phyloP scores from a whole-genome alignment of 2,329 filamentous ascomycete genomes.

The Neocatenulostroma microsporum region DNA sequence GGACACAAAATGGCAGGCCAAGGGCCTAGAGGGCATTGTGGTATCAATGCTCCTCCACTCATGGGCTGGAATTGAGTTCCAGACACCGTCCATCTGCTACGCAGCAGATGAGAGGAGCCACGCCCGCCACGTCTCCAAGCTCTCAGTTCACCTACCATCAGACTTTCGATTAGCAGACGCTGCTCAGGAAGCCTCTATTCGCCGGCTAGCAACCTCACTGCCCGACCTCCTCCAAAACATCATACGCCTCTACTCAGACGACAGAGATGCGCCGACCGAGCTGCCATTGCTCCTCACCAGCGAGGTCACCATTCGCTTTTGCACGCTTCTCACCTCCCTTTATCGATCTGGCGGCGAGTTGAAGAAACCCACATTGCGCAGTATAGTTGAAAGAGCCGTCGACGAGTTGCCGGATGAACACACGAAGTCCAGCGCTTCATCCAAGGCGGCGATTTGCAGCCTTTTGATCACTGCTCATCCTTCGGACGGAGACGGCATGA shows the following conservation, averaged over 20 bases:
- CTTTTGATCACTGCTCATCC: constrained; percentile 17
- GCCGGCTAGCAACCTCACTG: constrained; percentile 50
- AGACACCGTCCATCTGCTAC: constrained; percentile 44
- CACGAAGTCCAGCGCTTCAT: constrained; percentile 11
- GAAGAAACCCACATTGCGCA: constrained; percentile 49
- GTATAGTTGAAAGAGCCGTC: background rate
- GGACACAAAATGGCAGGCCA: constrained; percentile 96
- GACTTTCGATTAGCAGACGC: constrained; percentile 14
- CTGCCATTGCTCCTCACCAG: constrained; percentile 62
- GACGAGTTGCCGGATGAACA: background rate
- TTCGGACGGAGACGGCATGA: constrained; percentile 21
- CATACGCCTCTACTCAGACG: constrained; percentile 56
- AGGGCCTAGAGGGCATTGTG: constrained; percentile 81
- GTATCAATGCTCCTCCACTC: constrained; percentile 75
- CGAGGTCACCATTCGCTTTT: constrained; percentile 66
- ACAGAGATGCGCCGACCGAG: constrained; percentile 35
- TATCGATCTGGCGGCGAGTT: constrained; percentile 59
- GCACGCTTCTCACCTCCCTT: constrained; percentile 60
- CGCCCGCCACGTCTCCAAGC: constrained; percentile 17
- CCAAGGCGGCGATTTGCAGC: constrained; percentile 16
- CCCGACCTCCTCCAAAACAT: constrained; percentile 71
- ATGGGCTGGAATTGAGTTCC: constrained; percentile 78
- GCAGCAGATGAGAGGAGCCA: constrained; percentile 21
- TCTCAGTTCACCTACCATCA: constrained; percentile 13
- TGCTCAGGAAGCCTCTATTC: constrained; percentile 28